phyloP scores from a whole-genome alignment of 192 early-diverging fungal genomes.

The Rhizoclosmatium globosum region DNA sequence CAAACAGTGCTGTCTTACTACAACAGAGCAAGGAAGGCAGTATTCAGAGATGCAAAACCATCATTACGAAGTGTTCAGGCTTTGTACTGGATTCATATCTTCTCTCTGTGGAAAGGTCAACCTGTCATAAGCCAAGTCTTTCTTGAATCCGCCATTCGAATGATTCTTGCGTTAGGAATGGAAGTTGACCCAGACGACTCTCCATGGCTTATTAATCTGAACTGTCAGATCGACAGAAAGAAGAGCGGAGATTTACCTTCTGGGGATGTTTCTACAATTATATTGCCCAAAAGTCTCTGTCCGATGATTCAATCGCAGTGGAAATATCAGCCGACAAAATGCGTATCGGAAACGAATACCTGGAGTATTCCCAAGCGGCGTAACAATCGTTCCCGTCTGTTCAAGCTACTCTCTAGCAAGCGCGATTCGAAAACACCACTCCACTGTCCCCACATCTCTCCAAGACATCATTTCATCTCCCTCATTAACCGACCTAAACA shows the following conservation, averaged over 20 bases:
- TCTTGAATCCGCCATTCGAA: background rate
- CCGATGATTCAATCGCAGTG: background rate
- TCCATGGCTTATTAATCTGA: background rate
- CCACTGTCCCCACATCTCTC: no score
- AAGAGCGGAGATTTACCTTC: background rate
- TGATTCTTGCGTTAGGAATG: background rate
- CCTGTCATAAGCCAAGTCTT: background rate
- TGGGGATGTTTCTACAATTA: background rate
- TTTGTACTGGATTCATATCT: background rate
- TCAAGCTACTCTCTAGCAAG: background rate
- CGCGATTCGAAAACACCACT: no score
- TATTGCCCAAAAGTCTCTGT: background rate
- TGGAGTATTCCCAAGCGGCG: no score
- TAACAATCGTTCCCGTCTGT: no score
- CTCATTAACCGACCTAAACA: no score
- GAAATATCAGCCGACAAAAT: background rate
- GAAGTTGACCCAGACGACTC: background rate
- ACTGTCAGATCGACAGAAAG: background rate
- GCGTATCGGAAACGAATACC: background rate
- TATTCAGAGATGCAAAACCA: background rate
- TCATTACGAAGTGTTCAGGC: background rate
- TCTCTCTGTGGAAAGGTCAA: background rate
- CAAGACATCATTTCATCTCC: no score
- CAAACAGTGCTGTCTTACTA: background rate
- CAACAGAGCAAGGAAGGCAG: constrained; percentile 17